Percentiles rank a stretch among this genome's conserved stretches.
Evolutionary conservation across 768 basidiomycete genomes (phyloP).

Genomic region (Cyathus striatus): DNA sequence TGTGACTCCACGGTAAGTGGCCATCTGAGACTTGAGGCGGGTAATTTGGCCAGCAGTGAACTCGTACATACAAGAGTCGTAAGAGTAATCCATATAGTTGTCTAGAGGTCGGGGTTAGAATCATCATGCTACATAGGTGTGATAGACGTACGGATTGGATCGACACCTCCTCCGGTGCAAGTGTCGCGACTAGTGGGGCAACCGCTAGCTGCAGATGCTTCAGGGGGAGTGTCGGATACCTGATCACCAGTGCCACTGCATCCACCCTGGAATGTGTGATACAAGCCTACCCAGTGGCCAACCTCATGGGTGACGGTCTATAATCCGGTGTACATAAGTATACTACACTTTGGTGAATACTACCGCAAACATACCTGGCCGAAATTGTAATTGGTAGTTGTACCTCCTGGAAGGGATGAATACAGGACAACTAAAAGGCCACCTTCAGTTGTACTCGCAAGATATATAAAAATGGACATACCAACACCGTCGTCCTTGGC

Average conservation of each 20-base stretch:
- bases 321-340: conserved; percentile 7
- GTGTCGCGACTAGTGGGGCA: conserved; percentile 34
- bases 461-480: not conserved
- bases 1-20: conserved; percentile 36
- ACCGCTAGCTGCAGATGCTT: conserved; percentile 34
- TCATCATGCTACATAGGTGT: not conserved
- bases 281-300: conserved; percentile 59
- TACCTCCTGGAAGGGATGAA: conserved; percentile 39
- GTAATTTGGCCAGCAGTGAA: conserved; percentile 27
- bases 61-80: conserved; percentile 42
- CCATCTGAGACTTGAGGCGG: conserved; percentile 34
- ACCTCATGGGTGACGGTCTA: conserved; percentile 50
- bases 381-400: conserved; percentile 34
- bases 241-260: conserved; percentile 34
- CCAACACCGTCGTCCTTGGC: conserved; percentile 43
- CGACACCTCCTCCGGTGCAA: conserved; percentile 32
- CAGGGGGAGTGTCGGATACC: conserved; percentile 43
- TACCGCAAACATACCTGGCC: conserved; percentile 30
- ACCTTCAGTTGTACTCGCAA: not conserved
- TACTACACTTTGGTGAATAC: too few species aligned
- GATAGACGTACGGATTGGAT: conserved; percentile 33
- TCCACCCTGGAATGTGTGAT: conserved; percentile 55
- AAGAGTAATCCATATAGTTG: conserved; percentile 52
- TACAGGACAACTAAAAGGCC: conserved; percentile 24
- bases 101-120: conserved; percentile 13